phyloP scores from a whole-genome alignment of 148 eudicot genomes.

The Bassia scoparia region DNA sequence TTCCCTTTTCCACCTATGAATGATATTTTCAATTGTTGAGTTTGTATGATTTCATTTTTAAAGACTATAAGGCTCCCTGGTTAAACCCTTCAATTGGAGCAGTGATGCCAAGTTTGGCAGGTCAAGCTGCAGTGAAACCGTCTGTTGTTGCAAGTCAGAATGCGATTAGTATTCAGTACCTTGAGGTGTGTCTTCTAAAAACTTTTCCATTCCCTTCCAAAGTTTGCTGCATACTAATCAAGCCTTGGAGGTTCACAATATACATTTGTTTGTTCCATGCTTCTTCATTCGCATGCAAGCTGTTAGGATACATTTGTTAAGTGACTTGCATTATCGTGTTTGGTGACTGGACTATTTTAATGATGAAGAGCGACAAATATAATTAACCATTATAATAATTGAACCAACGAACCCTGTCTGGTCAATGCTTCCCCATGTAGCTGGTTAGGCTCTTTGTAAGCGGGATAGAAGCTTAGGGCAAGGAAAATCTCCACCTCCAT shows the following conservation, averaged over 20 bases:
- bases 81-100: slow-evolving; percentile 95
- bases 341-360: background rate
- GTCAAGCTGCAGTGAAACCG: slow-evolving; percentile 81
- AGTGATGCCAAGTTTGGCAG: slow-evolving; percentile 81
- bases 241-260: background rate
- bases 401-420: no score
- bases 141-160: slow-evolving; percentile 90
- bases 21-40: background rate
- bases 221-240: background rate
- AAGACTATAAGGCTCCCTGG: slow-evolving; percentile 74
- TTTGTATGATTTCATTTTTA: background rate
- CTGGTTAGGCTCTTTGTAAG: no score
- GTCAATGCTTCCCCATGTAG: no score
- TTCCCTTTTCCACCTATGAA: background rate
- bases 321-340: background rate
- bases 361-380: background rate
- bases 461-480: no score
- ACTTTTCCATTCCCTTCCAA: background rate
- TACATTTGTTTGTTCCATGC: background rate
- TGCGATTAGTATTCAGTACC: slow-evolving; percentile 95
- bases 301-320: background rate
- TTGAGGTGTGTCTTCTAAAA: slow-evolving; percentile 50
- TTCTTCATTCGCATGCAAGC: no score
- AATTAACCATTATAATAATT: no score
- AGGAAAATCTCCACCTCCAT: no score